Evolutionary conservation across 495 filamentous ascomycete genomes (phyloP).

Genomic region (Bombardia bombarda): DNA sequence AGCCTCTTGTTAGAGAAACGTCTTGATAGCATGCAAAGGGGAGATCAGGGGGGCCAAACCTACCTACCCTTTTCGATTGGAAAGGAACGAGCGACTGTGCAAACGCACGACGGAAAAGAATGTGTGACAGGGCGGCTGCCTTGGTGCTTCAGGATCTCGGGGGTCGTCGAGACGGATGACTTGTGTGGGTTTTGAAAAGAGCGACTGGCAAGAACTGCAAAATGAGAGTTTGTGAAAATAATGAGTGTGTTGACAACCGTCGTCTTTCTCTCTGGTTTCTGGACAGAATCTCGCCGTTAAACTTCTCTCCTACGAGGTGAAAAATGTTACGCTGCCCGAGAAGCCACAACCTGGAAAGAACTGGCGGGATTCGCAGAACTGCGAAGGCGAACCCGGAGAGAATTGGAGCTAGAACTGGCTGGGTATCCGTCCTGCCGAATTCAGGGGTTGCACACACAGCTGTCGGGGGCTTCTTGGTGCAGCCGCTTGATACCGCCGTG

Average conservation of each 20-base stretch:
- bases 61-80: conserved; percentile 23
- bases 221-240: conserved; percentile 7
- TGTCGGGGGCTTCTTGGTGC: conserved; percentile 10
- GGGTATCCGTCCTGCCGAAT: conserved; percentile 14
- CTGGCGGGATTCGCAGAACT: conserved; percentile 8
- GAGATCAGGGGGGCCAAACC: conserved; percentile 22
- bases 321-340: not conserved
- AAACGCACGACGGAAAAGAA: conserved; percentile 12
- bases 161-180: conserved; percentile 1
- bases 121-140: conserved; percentile 7
- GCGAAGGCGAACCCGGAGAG: too few relatives aligned
- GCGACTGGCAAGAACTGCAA: conserved; percentile 6
- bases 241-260: conserved; percentile 11
- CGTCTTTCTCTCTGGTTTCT: not conserved
- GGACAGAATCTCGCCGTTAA: not conserved
- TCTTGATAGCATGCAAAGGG: conserved; percentile 15
- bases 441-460: conserved; percentile 17
- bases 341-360: conserved; percentile 1
- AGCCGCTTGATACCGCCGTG: conserved; percentile 8
- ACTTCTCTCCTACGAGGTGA: not conserved
- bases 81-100: conserved; percentile 12
- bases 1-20: conserved; percentile 20
- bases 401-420: too few relatives aligned
- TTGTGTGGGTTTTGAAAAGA: conserved; percentile 6
- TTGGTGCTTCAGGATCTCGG: not conserved